Conservation (phyloP, 2,329 filamentous ascomycete genomes). For the Cadophora gregata region DNA sequence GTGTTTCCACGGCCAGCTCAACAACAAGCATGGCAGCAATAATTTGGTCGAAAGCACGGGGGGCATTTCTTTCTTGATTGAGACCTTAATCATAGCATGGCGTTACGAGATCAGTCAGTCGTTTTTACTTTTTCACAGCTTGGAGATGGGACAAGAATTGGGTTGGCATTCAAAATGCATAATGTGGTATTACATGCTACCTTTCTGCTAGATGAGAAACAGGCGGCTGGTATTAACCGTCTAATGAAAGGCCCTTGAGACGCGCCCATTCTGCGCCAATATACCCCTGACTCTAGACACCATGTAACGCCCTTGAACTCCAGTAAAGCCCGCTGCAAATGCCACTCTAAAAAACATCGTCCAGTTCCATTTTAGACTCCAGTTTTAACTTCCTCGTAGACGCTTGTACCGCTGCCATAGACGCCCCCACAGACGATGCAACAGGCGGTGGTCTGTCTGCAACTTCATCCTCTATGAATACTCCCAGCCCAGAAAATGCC, state of each 20-base stretch:
- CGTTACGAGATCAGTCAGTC: constrained; percentile 38
- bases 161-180: constrained; percentile 33
- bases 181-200: constrained; percentile 37
- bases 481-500: constrained; percentile 86
- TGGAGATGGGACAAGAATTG: constrained; percentile 19
- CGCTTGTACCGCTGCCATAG: constrained; percentile 47
- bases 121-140: constrained; percentile 12
- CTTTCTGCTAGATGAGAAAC: constrained; percentile 26
- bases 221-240: constrained; percentile 19
- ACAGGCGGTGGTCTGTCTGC: constrained; percentile 42
- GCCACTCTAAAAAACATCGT: constrained; percentile 51
- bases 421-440: constrained; percentile 44
- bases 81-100: constrained; percentile 40
- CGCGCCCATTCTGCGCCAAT: constrained; percentile 2
- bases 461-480: constrained; percentile 79
- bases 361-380: constrained; percentile 54
- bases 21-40: constrained; percentile 64
- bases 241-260: constrained; percentile 26
- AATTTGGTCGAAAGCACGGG: constrained; percentile 16
- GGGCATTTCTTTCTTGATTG: constrained; percentile 27
- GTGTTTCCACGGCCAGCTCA: constrained; percentile 83
- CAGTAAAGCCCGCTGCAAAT: constrained; percentile 10
- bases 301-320: constrained; percentile 20
- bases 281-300: constrained; percentile 20
- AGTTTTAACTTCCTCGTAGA: constrained; percentile 41